Conservation (phyloP, 2,329 filamentous ascomycete species). For the Chaetomiaceae sp. region DNA sequence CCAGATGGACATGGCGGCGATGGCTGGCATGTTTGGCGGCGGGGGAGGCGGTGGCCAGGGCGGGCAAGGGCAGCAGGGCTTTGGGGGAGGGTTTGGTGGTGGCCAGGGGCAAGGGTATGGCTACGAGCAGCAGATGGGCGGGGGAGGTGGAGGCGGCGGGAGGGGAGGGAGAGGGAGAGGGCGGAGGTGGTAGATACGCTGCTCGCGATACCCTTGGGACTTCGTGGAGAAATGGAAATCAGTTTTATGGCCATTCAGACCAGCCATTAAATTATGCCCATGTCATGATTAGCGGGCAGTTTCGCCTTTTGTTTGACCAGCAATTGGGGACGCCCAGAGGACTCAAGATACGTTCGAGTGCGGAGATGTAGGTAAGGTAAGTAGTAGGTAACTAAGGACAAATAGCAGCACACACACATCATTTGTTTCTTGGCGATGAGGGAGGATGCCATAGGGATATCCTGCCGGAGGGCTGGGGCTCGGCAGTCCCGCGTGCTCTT, state of each 20-base stretch:
- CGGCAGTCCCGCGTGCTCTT: no score
- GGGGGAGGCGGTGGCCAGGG: conserved; percentile 37
- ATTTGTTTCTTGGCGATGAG: neutral
- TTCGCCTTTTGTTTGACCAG: no score
- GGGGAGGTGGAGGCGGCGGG: conserved; percentile 29
- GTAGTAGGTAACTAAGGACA: neutral
- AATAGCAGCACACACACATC: neutral
- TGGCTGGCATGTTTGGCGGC: conserved; percentile 55
- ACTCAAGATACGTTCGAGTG: no score
- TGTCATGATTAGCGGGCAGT: no score
- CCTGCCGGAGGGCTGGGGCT: no score
- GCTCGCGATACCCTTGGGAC: neutral
- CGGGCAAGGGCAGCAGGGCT: conserved; percentile 33
- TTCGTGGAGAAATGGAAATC: neutral
- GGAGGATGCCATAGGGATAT: no score
- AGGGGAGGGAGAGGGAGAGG: conserved; percentile 32
- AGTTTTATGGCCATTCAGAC: no score
- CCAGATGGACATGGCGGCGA: conserved; percentile 58
- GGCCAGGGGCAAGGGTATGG: conserved; percentile 41
- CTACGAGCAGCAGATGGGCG: conserved; percentile 46
- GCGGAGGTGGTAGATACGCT: conserved; percentile 9
- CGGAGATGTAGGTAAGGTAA: no score
- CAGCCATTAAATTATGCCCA: no score
- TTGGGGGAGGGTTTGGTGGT: conserved; percentile 43
- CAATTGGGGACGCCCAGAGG: no score